Evolutionary conservation across 257 asterid species (phyloP).

Genomic region (Solanum rostratum): DNA sequence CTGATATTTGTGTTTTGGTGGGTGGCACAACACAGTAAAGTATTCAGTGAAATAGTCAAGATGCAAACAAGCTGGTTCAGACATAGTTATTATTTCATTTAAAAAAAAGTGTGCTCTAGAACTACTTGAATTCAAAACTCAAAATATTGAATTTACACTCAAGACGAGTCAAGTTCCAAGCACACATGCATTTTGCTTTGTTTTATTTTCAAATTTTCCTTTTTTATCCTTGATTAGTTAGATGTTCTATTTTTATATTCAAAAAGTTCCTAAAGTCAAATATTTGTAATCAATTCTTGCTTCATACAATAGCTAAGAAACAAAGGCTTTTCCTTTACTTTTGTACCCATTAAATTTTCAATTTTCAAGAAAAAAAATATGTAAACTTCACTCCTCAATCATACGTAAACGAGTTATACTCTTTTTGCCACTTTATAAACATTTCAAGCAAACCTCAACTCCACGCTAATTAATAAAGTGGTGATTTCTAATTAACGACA

Average conservation of each 20-base stretch:
- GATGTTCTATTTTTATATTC: not conserved
- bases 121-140: not conserved
- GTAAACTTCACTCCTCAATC: not conserved
- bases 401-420: not conserved
- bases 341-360: not conserved
- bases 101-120: not conserved
- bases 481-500: not conserved
- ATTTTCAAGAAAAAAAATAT: not conserved
- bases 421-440: not conserved
- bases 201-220: not conserved
- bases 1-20: too few relatives aligned
- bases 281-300: not conserved
- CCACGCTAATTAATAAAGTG: not conserved
- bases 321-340: not conserved
- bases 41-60: not conserved
- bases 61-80: rapidly evolving
- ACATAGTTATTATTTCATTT: not conserved
- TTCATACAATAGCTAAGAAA: not conserved
- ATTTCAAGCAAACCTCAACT: not conserved
- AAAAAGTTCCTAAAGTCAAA: not conserved
- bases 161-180: not conserved
- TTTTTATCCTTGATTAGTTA: not conserved
- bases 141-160: not conserved
- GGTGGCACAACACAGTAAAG: not conserved
- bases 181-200: not conserved